Evolutionary conservation across 2,329 filamentous ascomycete species (phyloP).

Genomic region (Cercospora sp.): DNA sequence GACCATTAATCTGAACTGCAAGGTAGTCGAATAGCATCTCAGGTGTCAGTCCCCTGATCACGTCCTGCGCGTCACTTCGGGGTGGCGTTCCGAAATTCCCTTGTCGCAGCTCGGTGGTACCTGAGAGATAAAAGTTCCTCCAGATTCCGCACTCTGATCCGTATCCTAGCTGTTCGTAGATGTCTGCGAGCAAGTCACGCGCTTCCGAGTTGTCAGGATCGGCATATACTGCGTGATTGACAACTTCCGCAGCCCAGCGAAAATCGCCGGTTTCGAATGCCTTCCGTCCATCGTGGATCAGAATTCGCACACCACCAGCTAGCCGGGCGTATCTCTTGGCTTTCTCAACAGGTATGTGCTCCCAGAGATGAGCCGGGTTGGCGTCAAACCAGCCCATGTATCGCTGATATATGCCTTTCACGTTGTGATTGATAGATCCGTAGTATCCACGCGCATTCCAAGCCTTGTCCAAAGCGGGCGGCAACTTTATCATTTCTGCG

Average conservation of each 20-base stretch:
- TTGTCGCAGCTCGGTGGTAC: neutral
- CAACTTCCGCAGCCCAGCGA: neutral
- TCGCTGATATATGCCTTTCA: neutral
- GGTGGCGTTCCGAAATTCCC: neutral
- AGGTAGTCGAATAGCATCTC: neutral
- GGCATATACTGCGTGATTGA: neutral
- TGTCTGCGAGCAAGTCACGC: neutral
- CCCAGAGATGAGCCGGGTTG: neutral
- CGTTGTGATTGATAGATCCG: neutral
- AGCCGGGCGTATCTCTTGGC: neutral
- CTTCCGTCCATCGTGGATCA: neutral
- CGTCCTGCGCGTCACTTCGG: neutral
- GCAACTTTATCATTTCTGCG: neutral
- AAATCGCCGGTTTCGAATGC: neutral
- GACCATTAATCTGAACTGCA: neutral
- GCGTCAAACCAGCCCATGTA: neutral
- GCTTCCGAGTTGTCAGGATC: neutral
- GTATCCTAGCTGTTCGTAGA: neutral
- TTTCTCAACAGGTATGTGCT: neutral
- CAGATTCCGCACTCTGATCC: neutral
- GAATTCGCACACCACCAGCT: neutral
- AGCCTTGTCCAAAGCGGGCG: neutral
- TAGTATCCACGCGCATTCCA: neutral
- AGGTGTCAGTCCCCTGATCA: neutral
- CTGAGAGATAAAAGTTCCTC: neutral